These are phyloP conservation scores for Colletotrichum trifolii DNA, from an alignment of 2,329 filamentous ascomycete genomes.

Conservation along the genomic window DNA sequence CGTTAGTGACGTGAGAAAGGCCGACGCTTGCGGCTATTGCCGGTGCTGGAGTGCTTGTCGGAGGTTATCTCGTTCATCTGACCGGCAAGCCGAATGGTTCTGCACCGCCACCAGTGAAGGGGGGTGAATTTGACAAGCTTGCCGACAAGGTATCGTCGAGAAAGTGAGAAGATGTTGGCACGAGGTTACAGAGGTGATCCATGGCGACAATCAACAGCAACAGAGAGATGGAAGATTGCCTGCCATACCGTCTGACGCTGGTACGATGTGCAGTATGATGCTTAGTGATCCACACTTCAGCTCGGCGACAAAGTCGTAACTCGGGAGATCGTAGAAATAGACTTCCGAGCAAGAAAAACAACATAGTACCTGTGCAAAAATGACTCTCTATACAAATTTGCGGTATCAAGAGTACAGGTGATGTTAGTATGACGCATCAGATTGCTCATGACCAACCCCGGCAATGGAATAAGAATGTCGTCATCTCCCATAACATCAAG, in stretches of 20 bases:
- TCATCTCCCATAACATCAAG: not conserved
- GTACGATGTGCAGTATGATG: too few species aligned
- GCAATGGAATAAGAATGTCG: not conserved
- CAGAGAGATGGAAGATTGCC: not conserved
- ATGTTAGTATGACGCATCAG: not conserved
- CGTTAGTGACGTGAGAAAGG: constrained; percentile 5
- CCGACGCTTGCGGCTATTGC: constrained; percentile 28
- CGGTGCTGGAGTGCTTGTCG: constrained; percentile 23
- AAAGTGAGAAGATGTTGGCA: not conserved
- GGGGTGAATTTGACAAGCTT: constrained; percentile 17
- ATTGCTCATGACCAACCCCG: not conserved
- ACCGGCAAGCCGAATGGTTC: constrained; percentile 24
- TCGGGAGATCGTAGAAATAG: too few species aligned
- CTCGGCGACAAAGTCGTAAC: too few species aligned
- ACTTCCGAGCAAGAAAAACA: not conserved
- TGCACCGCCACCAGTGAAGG: not conserved
- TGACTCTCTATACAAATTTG: too few species aligned
- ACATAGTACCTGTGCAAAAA: not conserved
- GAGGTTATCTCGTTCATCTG: constrained; percentile 28
- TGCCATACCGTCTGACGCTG: too few species aligned
- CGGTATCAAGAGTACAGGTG: not conserved
- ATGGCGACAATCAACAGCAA: not conserved
- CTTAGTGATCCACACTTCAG: too few species aligned
- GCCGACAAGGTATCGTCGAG: not conserved
- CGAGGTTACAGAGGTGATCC: not conserved